Evolutionary conservation across 352 stramenopile genomes (phyloP).

Genomic region (Pythium insidiosum): DNA sequence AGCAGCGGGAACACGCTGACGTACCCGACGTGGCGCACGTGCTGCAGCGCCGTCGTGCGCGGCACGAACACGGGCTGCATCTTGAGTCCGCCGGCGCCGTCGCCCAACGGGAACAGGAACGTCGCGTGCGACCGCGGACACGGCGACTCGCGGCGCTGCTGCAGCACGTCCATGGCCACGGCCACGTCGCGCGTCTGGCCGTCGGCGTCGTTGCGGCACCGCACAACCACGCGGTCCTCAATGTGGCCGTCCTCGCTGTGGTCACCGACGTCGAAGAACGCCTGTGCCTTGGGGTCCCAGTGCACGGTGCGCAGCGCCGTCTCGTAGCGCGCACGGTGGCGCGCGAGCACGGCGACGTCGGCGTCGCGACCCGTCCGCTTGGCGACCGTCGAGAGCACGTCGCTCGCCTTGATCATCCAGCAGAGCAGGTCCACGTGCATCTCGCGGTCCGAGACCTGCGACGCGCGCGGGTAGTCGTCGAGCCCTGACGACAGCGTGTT

Average conservation of each 20-base stretch:
- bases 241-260: slow-evolving; percentile 71
- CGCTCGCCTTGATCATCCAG: slow-evolving; percentile 83
- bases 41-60: slow-evolving; percentile 45
- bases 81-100: slow-evolving; percentile 69
- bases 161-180: slow-evolving; percentile 22
- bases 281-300: slow-evolving; percentile 55
- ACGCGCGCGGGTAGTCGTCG: slow-evolving; percentile 89
- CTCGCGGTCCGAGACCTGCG: slow-evolving; percentile 60
- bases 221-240: slow-evolving; percentile 53
- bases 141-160: slow-evolving; percentile 19
- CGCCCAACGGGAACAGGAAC: slow-evolving; percentile 72
- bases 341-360: background rate
- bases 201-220: slow-evolving; percentile 49
- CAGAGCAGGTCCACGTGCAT: slow-evolving; percentile 88
- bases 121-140: slow-evolving; percentile 57
- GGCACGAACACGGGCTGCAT: slow-evolving; percentile 67
- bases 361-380: slow-evolving; percentile 16
- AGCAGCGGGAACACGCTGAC: slow-evolving; percentile 84
- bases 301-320: slow-evolving; percentile 48
- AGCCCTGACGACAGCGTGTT: slow-evolving; percentile 91
- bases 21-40: slow-evolving; percentile 83
- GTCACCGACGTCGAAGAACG: slow-evolving; percentile 77
- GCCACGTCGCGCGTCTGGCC: slow-evolving; percentile 32
- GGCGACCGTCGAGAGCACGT: slow-evolving; percentile 42
- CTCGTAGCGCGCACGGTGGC: slow-evolving; percentile 24